These are phyloP conservation scores for Casuarina glauca DNA, from an alignment of 306 rosid genomes.

Conservation along the genomic window DNA sequence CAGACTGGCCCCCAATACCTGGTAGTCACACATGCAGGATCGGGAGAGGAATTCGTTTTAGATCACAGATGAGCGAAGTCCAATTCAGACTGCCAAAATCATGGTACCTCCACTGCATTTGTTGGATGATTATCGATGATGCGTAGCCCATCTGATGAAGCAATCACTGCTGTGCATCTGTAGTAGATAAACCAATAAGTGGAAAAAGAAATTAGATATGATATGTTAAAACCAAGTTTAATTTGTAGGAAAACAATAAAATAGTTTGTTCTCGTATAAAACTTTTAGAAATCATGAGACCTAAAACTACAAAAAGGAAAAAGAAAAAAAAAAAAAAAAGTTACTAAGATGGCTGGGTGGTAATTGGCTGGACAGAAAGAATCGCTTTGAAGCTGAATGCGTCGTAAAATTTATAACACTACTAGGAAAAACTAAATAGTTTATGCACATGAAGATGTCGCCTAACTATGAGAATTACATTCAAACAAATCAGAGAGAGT, in stretches of 20 bases:
- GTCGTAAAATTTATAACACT: too few relatives aligned
- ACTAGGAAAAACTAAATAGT: neutral
- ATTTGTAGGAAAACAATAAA: neutral
- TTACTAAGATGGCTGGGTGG: too few relatives aligned
- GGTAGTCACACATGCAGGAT: too few relatives aligned
- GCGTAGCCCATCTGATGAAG: slow-evolving; percentile 35
- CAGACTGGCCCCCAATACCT: too few relatives aligned
- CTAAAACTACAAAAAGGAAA: too few relatives aligned
- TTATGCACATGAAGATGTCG: neutral
- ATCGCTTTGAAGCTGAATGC: too few relatives aligned
- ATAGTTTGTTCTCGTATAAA: neutral
- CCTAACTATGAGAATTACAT: neutral
- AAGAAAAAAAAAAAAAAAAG: too few relatives aligned
- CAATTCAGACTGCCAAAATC: slow-evolving; percentile 3
- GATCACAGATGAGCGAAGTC: too few relatives aligned
- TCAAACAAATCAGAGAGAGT: too few relatives aligned
- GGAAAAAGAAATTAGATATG: neutral
- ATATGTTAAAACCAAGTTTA: neutral
- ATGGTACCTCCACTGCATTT: slow-evolving; percentile 26
- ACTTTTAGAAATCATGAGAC: neutral
- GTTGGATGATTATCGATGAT: slow-evolving; percentile 37
- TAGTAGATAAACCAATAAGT: neutral
- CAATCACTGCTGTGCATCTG: slow-evolving; percentile 48
- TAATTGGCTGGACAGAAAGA: too few relatives aligned
- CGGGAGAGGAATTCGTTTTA: too few relatives aligned